Base-by-base conservation (phyloP, 2,329 filamentous ascomycete genomes). In the Talaromyces sp. region DNA sequence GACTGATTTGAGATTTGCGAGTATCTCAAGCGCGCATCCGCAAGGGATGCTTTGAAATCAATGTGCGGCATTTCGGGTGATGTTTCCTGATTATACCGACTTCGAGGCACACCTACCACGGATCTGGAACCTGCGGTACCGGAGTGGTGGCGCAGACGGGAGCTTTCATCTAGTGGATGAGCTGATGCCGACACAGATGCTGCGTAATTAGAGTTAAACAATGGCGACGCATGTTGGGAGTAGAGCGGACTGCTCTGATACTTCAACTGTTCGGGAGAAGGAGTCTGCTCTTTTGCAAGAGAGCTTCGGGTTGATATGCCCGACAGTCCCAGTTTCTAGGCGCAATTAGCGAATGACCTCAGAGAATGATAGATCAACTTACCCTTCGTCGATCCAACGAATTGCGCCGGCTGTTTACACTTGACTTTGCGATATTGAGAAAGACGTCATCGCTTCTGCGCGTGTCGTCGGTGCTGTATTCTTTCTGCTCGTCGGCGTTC, bases 381-480 rank as follows among this genome's bases (percentile, higher is more conserved):
- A 79, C 77, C 64, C 77, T 71, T 70, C 76, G 73, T 43, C 77
- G 73, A 63, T 79, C 77, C n/a, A 76, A 74, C 54, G 77, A 78
- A 60, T 77, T 74, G 58, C 76, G 77, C 66, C 75, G 76, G 47
- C 64, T 70, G 6, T 31, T 59, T 53, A 76, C 77, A 61, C 79
- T 79, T 5, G 77, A 74, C 68, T 77, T 76, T 11, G 80, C 80
- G 65, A 82, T 81, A 67, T 82, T 81, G 63, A 82, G 69, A 67
- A 82, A 82, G 31, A 82, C 69, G 71, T 82, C 80, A 61, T 81
- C 80, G 66, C 76, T 79, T 66, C 76, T 78, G 51, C 73, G 73
- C 43, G 70, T 67, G 49, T 81, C 78, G 43, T 81, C 78, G 45
- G 74, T 71, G 56, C 74, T 72, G 47, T 74, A 72, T 22, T 73